Conservation (phyloP, 495 filamentous ascomycete species). For the Recurvomyces mirabilis region DNA sequence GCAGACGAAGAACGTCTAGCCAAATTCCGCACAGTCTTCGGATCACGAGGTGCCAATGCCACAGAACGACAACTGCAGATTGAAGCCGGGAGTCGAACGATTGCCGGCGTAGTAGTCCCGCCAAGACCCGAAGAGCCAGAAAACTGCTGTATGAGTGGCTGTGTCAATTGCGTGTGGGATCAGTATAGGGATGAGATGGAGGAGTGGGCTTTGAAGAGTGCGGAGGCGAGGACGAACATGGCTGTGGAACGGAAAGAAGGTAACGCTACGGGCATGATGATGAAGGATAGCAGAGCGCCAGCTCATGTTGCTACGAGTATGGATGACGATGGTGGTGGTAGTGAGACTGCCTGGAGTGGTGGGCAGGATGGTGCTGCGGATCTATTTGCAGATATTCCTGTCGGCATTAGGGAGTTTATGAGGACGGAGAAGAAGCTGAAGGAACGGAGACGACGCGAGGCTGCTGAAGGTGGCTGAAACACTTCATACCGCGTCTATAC, state of each 20-base stretch:
- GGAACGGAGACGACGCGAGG: too few relatives aligned
- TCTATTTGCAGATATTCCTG: constrained; percentile 70
- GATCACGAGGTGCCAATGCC: constrained; percentile 60
- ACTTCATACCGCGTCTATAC: too few relatives aligned
- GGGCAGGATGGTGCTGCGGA: constrained; percentile 35
- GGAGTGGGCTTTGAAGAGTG: constrained; percentile 57
- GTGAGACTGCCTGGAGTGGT: constrained; percentile 51
- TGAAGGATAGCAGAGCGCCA: constrained; percentile 24
- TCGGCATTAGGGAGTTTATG: constrained; percentile 96
- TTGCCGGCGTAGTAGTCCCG: constrained; percentile 74
- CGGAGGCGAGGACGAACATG: constrained; percentile 42
- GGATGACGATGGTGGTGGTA: constrained; percentile 75
- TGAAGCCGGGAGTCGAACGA: constrained; percentile 42
- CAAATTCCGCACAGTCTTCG: constrained; percentile 61
- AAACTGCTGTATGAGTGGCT: constrained; percentile 98
- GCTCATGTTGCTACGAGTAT: constrained; percentile 43
- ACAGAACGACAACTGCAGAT: constrained; percentile 52
- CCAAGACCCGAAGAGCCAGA: constrained; percentile 82
- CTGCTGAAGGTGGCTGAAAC: too few relatives aligned
- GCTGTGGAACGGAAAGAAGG: constrained; percentile 30
- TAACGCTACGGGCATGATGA: constrained; percentile 30
- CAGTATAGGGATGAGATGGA: constrained; percentile 81
- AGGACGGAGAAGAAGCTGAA: constrained; percentile 86
- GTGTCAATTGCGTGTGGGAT: constrained; percentile 97
- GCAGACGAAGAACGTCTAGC: constrained; percentile 28